These are phyloP conservation scores for Psidium guajava DNA, from an alignment of 345 rosid species.

Conservation along the genomic window DNA sequence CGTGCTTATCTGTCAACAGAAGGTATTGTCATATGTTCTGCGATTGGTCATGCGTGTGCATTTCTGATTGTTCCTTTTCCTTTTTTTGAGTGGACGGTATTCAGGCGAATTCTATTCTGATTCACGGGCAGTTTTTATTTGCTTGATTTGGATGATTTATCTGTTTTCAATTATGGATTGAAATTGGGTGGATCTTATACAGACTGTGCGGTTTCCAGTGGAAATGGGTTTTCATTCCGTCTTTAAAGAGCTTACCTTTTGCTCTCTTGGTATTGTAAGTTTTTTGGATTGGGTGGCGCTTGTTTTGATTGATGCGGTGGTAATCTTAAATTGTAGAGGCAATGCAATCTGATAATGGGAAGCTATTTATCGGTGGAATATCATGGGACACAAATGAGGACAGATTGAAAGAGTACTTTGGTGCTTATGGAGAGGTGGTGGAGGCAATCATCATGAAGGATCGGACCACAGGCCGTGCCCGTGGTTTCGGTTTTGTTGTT, in stretches of 20 bases:
- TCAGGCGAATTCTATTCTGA: neutral
- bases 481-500: constrained; percentile 95
- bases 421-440: constrained; percentile 80
- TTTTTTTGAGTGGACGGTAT: neutral
- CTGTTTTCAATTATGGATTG: neutral
- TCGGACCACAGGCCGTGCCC: constrained; percentile 96
- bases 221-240: neutral
- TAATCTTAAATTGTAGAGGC: constrained; percentile 22
- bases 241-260: neutral
- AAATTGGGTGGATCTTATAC: neutral
- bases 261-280: neutral
- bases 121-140: neutral
- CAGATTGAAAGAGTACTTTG: constrained; percentile 79
- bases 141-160: neutral
- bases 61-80: neutral
- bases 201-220: neutral
- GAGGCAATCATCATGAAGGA: constrained; percentile 99
- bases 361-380: constrained; percentile 92
- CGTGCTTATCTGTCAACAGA: constrained; percentile 15
- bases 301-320: constrained; percentile 4
- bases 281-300: neutral
- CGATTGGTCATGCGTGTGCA: constrained; percentile 7
- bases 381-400: constrained; percentile 99
- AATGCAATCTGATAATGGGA: constrained; percentile 92
- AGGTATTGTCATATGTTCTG: constrained; percentile 26